Evolutionary conservation across 1,139 yeast genomes (phyloP), one percentile per base, ranked within the genome.

Genomic region (Blastobotrys ciferrii): DNA sequence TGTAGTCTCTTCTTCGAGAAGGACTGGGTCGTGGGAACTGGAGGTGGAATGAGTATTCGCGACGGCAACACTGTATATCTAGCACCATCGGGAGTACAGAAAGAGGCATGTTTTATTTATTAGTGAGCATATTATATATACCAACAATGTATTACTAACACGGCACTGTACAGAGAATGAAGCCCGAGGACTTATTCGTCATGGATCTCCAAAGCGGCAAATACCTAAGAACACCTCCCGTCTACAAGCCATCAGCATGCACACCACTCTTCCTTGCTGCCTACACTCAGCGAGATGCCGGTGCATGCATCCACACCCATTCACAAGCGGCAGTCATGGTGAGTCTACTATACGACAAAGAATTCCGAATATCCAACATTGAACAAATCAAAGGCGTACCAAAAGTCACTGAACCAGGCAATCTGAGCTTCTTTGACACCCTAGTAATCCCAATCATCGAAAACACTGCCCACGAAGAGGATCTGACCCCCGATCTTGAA

Each of bases 301-400:
- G 95, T 9, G 96, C 97, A 1, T 87, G 96, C 66, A 89, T 91
- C 53, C 98, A 91, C 66, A 91, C 98, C 0, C 98, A 91, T 65
- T 89, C 97, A 0, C 94, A 85, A 61, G 68, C 68, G 50, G 96
- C 98, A 0, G 96, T 91, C 1, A 74, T 91, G 82, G 80, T 81
- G 43, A 81, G 95, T 0, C 67, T 87, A 56, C 66, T 89, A 19
- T 87, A 77, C 66, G 82, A 80, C 50, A 74, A 80, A 51, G 91
- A 80, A 64, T 89, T 89, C 67, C 73, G 75, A 44, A 89, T 92
- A 53, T 75, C 87, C 49, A 81, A 86, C 58, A 82, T 91, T 56
- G 98, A 92, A 69, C 96, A 91, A 68, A 87, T 91, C 68, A 92
- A 92, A 66, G 98, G 97, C 0, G 73, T 89, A 46, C 98, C 98